A percentile compares a stretch with the other conserved stretches of the same genome.
These are phyloP conservation scores for Torulaspora maleeae DNA, from an alignment of 805 yeast species.

Conservation along the genomic window DNA sequence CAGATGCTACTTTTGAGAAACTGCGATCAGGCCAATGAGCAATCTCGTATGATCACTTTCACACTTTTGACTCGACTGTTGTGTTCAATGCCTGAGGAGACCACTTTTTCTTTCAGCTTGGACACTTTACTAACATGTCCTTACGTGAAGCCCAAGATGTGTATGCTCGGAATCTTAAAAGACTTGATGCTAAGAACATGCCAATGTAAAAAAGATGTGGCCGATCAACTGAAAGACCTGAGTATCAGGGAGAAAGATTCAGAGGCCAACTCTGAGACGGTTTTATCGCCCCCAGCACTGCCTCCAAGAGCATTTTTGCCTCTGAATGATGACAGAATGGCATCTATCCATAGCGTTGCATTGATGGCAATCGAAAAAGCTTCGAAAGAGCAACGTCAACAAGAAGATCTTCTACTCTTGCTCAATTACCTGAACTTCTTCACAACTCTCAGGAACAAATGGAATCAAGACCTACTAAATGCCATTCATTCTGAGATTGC, in stretches of 20 bases:
- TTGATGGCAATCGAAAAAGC: slow-evolving; percentile 20
- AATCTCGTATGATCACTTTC: slow-evolving; percentile 43
- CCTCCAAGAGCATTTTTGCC: slow-evolving; percentile 36
- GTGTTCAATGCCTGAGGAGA: slow-evolving; percentile 51
- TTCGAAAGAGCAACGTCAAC: slow-evolving; percentile 18
- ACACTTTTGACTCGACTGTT: slow-evolving; percentile 63
- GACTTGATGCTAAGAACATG: slow-evolving; percentile 48
- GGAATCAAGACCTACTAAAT: slow-evolving; percentile 32
- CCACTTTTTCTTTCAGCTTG: slow-evolving; percentile 53
- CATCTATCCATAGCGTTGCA: slow-evolving; percentile 36
- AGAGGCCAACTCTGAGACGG: not conserved
- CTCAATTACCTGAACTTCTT: slow-evolving; percentile 56
- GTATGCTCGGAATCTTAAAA: slow-evolving; percentile 62
- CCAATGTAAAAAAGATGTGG: slow-evolving; percentile 7
- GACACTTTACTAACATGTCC: slow-evolving; percentile 69
- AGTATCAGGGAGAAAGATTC: slow-evolving; percentile 3
- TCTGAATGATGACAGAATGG: slow-evolving; percentile 39
- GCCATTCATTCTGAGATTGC: slow-evolving; percentile 33
- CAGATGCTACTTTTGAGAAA: slow-evolving; percentile 40
- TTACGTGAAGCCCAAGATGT: slow-evolving; percentile 53
- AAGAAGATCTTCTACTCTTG: slow-evolving; percentile 28
- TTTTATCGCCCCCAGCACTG: slow-evolving; percentile 12
- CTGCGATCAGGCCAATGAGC: slow-evolving; percentile 37
- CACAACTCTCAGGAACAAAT: slow-evolving; percentile 34
- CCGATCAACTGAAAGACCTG: slow-evolving; percentile 7